phyloP scores from a whole-genome alignment of 768 basidiomycete species.

The Paxillus ammoniavirescens region DNA sequence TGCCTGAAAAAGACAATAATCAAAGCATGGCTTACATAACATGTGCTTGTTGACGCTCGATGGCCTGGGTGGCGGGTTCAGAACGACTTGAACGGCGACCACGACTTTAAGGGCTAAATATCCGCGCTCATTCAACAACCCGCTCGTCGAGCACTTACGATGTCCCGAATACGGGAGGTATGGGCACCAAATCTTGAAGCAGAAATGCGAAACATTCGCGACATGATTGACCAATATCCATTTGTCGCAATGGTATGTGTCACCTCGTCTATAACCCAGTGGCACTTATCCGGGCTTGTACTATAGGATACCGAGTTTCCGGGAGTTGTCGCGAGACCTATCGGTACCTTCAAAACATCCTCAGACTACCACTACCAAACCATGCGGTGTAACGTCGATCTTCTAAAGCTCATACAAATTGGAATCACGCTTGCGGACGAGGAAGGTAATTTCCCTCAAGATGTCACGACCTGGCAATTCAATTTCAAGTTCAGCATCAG shows the following conservation, averaged over 20 bases:
- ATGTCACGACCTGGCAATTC: slow-evolving; percentile 97
- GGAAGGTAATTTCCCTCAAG: slow-evolving; percentile 87
- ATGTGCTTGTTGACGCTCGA: slow-evolving; percentile 13
- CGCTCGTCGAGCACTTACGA: slow-evolving; percentile 24
- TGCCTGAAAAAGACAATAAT: too few relatives aligned
- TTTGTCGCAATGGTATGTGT: slow-evolving; percentile 88
- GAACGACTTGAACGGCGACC: slow-evolving; percentile 13
- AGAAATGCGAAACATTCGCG: slow-evolving; percentile 88
- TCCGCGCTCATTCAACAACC: background rate
- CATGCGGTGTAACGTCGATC: slow-evolving; percentile 98
- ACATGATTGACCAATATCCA: slow-evolving; percentile 85
- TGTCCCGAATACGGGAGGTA: slow-evolving; percentile 91
- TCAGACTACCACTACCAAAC: slow-evolving; percentile 99
- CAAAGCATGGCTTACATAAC: slow-evolving; percentile 26
- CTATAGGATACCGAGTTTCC: slow-evolving; percentile 97
- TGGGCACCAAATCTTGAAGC: slow-evolving; percentile 92
- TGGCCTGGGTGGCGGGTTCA: slow-evolving; percentile 12
- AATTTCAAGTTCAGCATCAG: slow-evolving; percentile 92
- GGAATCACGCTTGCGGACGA: slow-evolving; percentile 94
- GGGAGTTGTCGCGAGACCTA: slow-evolving; percentile 95
- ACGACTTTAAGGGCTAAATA: slow-evolving; percentile 12
- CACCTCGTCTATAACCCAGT: slow-evolving; percentile 14
- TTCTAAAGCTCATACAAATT: slow-evolving; percentile 96
- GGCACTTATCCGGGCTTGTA: slow-evolving; percentile 3
- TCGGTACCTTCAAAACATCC: slow-evolving; percentile 93